A percentile compares a stretch with the other conserved stretches of the same genome.
phyloP scores from a whole-genome alignment of 2,329 filamentous ascomycete genomes.

The Sporothrix euskadiensis region DNA sequence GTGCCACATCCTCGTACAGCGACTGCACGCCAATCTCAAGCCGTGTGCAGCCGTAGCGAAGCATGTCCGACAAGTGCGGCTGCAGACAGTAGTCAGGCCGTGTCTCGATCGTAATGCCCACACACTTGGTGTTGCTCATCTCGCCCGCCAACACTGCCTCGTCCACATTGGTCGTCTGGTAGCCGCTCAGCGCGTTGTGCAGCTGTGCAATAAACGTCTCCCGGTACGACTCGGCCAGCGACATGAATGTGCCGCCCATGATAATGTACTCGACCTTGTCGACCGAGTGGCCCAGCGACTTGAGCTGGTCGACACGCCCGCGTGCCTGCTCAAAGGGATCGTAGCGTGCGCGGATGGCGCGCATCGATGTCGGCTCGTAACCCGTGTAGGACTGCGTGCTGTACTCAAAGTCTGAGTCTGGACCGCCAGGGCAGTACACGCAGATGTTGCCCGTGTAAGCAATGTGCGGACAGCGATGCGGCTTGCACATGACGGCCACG shows the following conservation, averaged over 20 bases:
- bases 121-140: conserved; percentile 95
- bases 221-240: conserved; percentile 80
- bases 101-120: conserved; percentile 98
- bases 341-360: conserved; percentile 93
- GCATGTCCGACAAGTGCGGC: conserved; percentile 92
- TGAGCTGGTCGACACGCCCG: conserved; percentile 94
- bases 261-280: conserved; percentile 99
- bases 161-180: conserved; percentile 90
- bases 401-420: conserved; percentile 98
- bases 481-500: conserved; percentile 99
- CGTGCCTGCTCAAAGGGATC: conserved; percentile 97
- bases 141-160: conserved; percentile 92
- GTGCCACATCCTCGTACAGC: conserved; percentile 95
- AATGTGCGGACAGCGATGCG: conserved; percentile 95
- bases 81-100: conserved; percentile 95
- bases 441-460: conserved; percentile 99
- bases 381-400: conserved; percentile 98
- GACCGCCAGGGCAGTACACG: conserved; percentile 96
- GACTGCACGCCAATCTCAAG: conserved; percentile 95
- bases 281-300: conserved; percentile 90
- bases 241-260: conserved; percentile 99
- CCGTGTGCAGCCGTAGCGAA: conserved; percentile 95
- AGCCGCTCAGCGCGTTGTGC: conserved; percentile 94
- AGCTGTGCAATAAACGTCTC: conserved; percentile 94
- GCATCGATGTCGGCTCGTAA: conserved; percentile 98